Evolutionary conservation across 1,284 basidiomycete species (phyloP), one percentile per base, ranked within the genome.

Genomic region (Bjerkandera adusta): DNA sequence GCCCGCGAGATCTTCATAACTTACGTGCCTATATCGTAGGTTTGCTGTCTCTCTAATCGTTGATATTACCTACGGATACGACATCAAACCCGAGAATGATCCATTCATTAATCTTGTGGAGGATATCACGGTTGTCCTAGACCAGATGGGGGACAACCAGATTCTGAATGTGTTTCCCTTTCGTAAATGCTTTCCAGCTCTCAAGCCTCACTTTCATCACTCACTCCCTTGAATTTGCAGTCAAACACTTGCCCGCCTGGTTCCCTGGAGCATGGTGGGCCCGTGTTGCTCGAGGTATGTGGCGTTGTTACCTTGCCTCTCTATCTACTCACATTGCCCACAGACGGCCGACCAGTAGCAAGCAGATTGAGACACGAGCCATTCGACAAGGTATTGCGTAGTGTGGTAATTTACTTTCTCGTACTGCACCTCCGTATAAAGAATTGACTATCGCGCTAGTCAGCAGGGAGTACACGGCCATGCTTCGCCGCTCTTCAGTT

Each of bases 241-340:
- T 69, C 41, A 53, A 53, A 18, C 52, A 64, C 38, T 15, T 70
- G 3, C 69, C 69, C 1, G 45, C 52, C 6, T 71, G 69, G 68
- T 56, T 70, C 30, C 69, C 69, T 12, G 68, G 68, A 5, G 59
- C 65, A 1, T 53, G 32, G 32, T 30, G 21, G 8, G 21, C 20
- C 18, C 12, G 24, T 21, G 22, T 35, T 35, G 22, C 34, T 10
- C 12, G 26, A 11, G 30, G 42, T 36, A 36, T 15, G 18, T 22
- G 10, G 4, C 1, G 5, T 39, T 22, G 13, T 24, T 39, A 18
- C 21, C n/a, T n/a, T 15, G 15, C 43, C 30, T 4, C 20, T 30
- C 16, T 18, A 26, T n/a, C 29, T 8, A 20, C 4, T 12, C 5
- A 35, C 15, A 20, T 11, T 32, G 8, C 11, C 34, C n/a, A 25